Evolutionary conservation across 2,329 filamentous ascomycete species (phyloP).

Genomic region (Pseudogymnoascus sp.): DNA sequence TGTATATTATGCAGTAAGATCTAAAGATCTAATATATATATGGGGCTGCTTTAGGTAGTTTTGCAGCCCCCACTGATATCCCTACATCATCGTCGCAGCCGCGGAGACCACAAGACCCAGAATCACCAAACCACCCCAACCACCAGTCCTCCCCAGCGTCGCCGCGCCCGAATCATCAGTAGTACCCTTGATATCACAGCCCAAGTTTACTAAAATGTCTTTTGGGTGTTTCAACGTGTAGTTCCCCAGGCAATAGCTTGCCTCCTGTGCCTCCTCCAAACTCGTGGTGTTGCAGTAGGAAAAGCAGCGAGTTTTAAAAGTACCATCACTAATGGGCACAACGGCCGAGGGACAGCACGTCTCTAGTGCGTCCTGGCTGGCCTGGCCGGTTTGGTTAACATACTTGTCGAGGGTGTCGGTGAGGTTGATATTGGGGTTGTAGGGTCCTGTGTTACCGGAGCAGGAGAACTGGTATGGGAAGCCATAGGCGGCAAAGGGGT

Average conservation of each 20-base stretch:
- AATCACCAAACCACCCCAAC: neutral
- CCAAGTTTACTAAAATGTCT: neutral
- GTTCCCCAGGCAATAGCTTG: neutral
- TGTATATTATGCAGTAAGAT: neutral
- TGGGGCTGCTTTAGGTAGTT: neutral
- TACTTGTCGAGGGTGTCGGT: neutral
- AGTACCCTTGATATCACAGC: neutral
- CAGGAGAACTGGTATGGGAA: neutral
- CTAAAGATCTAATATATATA: neutral
- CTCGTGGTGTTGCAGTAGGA: neutral
- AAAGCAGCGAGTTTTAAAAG: neutral
- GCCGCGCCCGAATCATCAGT: no score
- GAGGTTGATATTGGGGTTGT: neutral
- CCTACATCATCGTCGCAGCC: neutral
- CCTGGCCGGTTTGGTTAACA: neutral
- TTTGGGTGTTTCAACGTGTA: neutral
- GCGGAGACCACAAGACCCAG: neutral
- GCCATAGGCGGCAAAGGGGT: neutral
- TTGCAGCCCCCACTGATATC: neutral
- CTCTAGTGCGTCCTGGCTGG: neutral
- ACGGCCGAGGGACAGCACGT: neutral
- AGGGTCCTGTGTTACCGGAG: neutral
- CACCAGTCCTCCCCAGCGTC: neutral
- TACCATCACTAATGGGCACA: no score
- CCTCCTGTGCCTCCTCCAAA: neutral